phyloP scores from a whole-genome alignment of 345 rosid genomes.

The Eucalyptus sideroxylon region DNA sequence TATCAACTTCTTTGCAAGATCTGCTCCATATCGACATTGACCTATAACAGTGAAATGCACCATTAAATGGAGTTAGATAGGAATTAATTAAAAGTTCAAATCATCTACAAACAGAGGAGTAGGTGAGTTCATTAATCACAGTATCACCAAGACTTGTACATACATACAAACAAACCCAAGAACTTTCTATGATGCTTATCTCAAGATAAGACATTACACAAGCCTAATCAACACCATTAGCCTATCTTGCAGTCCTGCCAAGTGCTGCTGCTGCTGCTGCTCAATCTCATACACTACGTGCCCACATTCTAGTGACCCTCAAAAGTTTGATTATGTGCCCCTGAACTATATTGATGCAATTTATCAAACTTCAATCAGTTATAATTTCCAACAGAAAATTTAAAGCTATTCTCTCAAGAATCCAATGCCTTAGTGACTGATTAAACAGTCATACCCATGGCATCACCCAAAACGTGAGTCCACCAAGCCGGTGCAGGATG shows the following conservation, averaged over 20 bases:
- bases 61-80: not conserved
- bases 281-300: not conserved
- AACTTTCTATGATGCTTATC: not conserved
- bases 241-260: not conserved
- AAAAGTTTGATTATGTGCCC: not conserved
- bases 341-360: not conserved
- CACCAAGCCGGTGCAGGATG: not conserved
- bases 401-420: not conserved
- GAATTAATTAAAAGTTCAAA: not conserved
- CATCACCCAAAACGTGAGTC: not conserved
- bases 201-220: not conserved
- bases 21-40: constrained; percentile 69
- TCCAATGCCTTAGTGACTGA: not conserved
- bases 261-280: not conserved
- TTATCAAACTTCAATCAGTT: not conserved
- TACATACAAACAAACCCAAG: not conserved
- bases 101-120: not conserved
- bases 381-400: not conserved
- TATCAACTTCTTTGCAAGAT: constrained; percentile 78
- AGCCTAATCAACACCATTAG: not conserved
- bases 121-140: not conserved
- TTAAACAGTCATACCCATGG: not conserved
- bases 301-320: not conserved
- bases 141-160: not conserved
- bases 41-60: constrained; percentile 18